Percentiles rank a stretch among this genome's conserved stretches.
Conservation (phyloP, 2,329 filamentous ascomycete species). For the Paraconiothyrium brasiliense region DNA sequence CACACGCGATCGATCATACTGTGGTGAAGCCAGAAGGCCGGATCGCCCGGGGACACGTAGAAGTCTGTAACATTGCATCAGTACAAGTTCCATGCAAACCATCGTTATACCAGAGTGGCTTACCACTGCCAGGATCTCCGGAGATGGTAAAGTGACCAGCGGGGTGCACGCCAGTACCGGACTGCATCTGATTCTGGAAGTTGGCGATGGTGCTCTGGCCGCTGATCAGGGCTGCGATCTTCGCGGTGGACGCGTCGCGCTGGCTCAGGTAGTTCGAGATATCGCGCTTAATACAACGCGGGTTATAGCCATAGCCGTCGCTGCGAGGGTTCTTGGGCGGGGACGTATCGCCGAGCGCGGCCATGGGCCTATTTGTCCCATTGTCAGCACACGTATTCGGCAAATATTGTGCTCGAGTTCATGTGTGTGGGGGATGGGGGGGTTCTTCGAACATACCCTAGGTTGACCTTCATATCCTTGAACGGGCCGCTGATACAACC, state of each 20-base stretch:
- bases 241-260: slow-evolving; percentile 38
- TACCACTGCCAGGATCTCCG: slow-evolving; percentile 55
- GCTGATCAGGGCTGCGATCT: slow-evolving; percentile 41
- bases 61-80: slow-evolving; percentile 40
- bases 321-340: slow-evolving; percentile 51
- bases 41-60: slow-evolving; percentile 58
- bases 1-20: slow-evolving; percentile 59
- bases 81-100: background rate
- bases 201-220: slow-evolving; percentile 39
- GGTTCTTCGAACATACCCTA: slow-evolving; percentile 32
- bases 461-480: slow-evolving; percentile 46
- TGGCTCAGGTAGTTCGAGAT: slow-evolving; percentile 42
- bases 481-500: slow-evolving; percentile 67
- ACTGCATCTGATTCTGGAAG: slow-evolving; percentile 54
- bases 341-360: slow-evolving; percentile 31
- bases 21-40: slow-evolving; percentile 29
- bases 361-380: slow-evolving; percentile 29
- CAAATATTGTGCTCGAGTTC: background rate
- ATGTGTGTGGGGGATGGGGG: slow-evolving; percentile 1
- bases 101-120: background rate
- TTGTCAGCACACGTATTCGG: slow-evolving; percentile 1
- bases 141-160: slow-evolving; percentile 58
- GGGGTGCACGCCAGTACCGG: slow-evolving; percentile 51
- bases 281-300: slow-evolving; percentile 53
- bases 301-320: slow-evolving; percentile 48